Conservation (phyloP, 805 yeast species). For the Zygosaccharomyces pseudorouxii region DNA sequence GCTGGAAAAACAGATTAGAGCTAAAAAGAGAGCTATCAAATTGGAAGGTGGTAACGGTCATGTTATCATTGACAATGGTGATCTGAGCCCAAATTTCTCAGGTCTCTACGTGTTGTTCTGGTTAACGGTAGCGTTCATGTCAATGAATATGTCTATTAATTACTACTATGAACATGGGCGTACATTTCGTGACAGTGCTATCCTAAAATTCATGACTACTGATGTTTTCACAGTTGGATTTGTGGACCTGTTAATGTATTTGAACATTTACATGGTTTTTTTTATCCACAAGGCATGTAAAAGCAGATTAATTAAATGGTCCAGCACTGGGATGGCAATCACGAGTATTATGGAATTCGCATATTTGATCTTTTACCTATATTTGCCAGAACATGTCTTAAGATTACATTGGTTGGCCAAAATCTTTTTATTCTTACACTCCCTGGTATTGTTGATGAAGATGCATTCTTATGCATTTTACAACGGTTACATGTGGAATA, state of each 20-base stretch:
- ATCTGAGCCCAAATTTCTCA: slow-evolving; percentile 42
- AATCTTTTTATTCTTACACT: slow-evolving; percentile 78
- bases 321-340: slow-evolving; percentile 54
- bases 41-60: slow-evolving; percentile 5
- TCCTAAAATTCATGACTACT: slow-evolving; percentile 52
- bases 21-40: slow-evolving; percentile 7
- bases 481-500: slow-evolving; percentile 83
- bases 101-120: slow-evolving; percentile 82
- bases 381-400: slow-evolving; percentile 47
- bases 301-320: slow-evolving; percentile 52
- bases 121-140: slow-evolving; percentile 57
- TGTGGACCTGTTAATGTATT: slow-evolving; percentile 72
- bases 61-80: slow-evolving; percentile 10
- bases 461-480: slow-evolving; percentile 90
- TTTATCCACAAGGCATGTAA: slow-evolving; percentile 54
- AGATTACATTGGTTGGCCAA: slow-evolving; percentile 84
- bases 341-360: slow-evolving; percentile 54
- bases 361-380: slow-evolving; percentile 50
- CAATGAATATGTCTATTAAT: slow-evolving; percentile 50
- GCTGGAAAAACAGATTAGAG: slow-evolving; percentile 23
- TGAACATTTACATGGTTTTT: slow-evolving; percentile 56
- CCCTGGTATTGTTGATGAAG: slow-evolving; percentile 86
- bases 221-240: slow-evolving; percentile 66
- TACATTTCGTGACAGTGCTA: slow-evolving; percentile 41
- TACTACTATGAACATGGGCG: slow-evolving; percentile 46